Percentiles rank a stretch among this genome's conserved stretches.
Conservation (phyloP, 1,139 yeast genomes). For the Saccharomyces pastorianus region DNA sequence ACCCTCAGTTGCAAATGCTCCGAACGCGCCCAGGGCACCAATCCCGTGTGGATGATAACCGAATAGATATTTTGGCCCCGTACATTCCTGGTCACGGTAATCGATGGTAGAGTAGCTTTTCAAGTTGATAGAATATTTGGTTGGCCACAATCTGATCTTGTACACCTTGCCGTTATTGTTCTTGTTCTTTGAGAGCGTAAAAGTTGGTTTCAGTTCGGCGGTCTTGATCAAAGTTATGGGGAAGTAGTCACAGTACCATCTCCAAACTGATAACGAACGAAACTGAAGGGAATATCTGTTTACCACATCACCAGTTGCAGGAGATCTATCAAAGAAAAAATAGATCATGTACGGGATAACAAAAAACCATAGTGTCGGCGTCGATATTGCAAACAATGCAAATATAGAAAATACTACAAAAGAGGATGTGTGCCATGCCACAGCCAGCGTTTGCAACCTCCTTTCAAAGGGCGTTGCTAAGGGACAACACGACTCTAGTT, state of each 20-base stretch:
- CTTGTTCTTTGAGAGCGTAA: slow-evolving; percentile 29
- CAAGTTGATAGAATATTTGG: slow-evolving; percentile 5
- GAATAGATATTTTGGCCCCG: slow-evolving; percentile 77
- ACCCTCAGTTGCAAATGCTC: slow-evolving; percentile 78
- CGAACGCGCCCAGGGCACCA: slow-evolving; percentile 86
- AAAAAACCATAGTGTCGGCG: slow-evolving; percentile 65
- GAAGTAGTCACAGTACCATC: slow-evolving; percentile 66
- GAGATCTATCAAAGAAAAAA: slow-evolving; percentile 51
- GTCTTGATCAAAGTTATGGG: slow-evolving; percentile 74
- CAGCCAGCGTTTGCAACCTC: slow-evolving; percentile 61
- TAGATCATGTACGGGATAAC: slow-evolving; percentile 49
- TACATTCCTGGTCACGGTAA: slow-evolving; percentile 15
- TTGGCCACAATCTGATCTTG: slow-evolving; percentile 11
- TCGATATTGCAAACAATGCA: slow-evolving; percentile 52
- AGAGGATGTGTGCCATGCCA: slow-evolving; percentile 69
- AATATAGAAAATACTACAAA: slow-evolving; percentile 53
- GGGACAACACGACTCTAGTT: slow-evolving; percentile 21
- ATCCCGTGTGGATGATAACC: slow-evolving; percentile 98
- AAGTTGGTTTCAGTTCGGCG: slow-evolving; percentile 67
- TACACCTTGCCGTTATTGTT: slow-evolving; percentile 13
- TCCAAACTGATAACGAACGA: slow-evolving; percentile 58
- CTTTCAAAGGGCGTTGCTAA: slow-evolving; percentile 43
- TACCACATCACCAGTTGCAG: slow-evolving; percentile 63
- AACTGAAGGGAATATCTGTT: slow-evolving; percentile 51
- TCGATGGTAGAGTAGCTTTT: slow-evolving; percentile 10